These are phyloP conservation scores for Aureobasidium vineae DNA, from an alignment of 2,329 filamentous ascomycete genomes.

Conservation along the genomic window DNA sequence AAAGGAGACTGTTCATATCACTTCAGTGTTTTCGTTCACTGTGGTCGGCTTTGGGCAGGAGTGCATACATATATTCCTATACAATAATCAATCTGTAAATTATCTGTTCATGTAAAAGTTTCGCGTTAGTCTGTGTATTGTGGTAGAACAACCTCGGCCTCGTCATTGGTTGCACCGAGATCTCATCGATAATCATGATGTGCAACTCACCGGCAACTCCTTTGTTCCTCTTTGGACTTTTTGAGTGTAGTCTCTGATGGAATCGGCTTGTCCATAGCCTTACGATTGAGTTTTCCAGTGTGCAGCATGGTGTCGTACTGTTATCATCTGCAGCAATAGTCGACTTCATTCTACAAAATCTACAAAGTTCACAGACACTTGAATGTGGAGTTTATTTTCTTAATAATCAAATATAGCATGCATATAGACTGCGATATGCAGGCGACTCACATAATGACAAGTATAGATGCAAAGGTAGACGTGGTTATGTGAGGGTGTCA, in stretches of 20 bases:
- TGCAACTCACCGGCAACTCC: neutral
- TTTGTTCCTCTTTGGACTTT: neutral
- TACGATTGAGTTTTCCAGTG: too few species aligned
- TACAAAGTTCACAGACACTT: too few species aligned
- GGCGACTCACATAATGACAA: too few species aligned
- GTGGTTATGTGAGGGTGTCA: neutral
- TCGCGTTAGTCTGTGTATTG: neutral
- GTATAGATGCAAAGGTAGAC: neutral
- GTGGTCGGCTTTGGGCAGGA: constrained; percentile 29
- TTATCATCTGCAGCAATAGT: too few species aligned
- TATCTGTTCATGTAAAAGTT: neutral
- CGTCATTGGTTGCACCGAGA: neutral
- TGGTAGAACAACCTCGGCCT: neutral
- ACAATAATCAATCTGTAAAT: neutral
- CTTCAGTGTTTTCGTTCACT: neutral
- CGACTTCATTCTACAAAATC: too few species aligned
- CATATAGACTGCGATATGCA: too few species aligned
- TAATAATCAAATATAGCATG: too few species aligned
- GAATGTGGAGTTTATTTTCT: too few species aligned
- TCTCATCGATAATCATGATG: neutral
- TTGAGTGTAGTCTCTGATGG: neutral
- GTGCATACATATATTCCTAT: constrained; percentile 30
- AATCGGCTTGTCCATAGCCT: neutral
- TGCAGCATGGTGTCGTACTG: too few species aligned
- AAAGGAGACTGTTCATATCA: constrained; percentile 31